These are phyloP conservation scores for Pulchroboletus neoregius DNA, from an alignment of 1,284 basidiomycete genomes.

Conservation along the genomic window DNA sequence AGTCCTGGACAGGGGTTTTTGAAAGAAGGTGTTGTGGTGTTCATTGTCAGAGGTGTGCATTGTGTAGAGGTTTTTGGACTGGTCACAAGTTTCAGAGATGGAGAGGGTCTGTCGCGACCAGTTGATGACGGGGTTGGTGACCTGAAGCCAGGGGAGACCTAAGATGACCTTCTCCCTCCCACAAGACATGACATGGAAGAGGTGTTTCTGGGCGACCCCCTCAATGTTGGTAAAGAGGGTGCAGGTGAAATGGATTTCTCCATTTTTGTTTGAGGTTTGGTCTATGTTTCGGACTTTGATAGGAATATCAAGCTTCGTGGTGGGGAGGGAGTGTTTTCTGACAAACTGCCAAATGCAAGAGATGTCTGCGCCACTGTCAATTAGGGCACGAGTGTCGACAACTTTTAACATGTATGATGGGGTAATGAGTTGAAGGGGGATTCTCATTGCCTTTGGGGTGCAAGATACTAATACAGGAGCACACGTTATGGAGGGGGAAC, in stretches of 20 bases:
- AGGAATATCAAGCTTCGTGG: background rate
- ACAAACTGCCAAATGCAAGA: background rate
- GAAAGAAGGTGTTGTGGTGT: too few species aligned
- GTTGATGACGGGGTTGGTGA: background rate
- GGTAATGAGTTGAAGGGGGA: background rate
- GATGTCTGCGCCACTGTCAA: background rate
- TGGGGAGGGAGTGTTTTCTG: background rate
- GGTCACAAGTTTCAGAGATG: background rate
- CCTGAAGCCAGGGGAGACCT: background rate
- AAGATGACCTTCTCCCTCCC: background rate
- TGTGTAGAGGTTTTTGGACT: background rate
- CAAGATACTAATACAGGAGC: background rate
- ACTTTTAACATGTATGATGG: background rate
- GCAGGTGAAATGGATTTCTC: background rate
- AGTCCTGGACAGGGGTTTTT: background rate
- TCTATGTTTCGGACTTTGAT: background rate
- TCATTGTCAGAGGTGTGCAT: background rate
- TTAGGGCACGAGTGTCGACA: background rate
- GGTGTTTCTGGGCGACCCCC: background rate
- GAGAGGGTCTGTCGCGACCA: background rate
- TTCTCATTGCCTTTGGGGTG: background rate
- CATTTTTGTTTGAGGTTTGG: background rate
- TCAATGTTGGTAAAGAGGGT: background rate
- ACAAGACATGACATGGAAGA: background rate
- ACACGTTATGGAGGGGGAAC: background rate